These are phyloP conservation scores for Geotrichum cucujoidarum DNA, from an alignment of 1,139 yeast species.

Conservation along the genomic window DNA sequence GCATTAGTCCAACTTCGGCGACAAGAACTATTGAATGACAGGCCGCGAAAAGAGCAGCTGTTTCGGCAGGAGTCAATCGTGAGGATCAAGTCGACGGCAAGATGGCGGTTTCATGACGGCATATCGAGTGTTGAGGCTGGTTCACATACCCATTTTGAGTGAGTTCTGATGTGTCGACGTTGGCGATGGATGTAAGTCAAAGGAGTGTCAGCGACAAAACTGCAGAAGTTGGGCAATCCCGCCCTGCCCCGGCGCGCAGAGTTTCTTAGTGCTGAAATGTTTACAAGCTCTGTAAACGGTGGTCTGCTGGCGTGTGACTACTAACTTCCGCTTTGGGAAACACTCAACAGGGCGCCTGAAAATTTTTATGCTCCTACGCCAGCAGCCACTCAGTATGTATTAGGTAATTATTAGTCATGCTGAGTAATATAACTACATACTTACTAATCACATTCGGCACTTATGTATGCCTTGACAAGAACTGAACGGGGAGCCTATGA, in stretches of 20 bases:
- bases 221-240: conserved; percentile 2
- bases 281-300: neutral
- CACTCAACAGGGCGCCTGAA: conserved; percentile 9
- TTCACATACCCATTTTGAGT: conserved; percentile 15
- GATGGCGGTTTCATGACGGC: no score
- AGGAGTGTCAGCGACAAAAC: conserved; percentile 1
- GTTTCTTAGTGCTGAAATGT: conserved; percentile 8
- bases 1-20: no score
- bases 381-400: no score
- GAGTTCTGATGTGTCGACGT: conserved; percentile 14
- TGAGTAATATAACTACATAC: neutral
- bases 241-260: neutral
- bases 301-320: conserved; percentile 6
- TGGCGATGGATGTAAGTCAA: conserved; percentile 14
- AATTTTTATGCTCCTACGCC: neutral
- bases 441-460: neutral
- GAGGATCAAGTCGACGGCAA: no score
- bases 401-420: no score
- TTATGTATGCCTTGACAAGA: neutral
- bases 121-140: no score
- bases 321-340: neutral
- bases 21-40: neutral
- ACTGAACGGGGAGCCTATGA: no score
- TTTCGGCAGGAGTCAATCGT: no score
- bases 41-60: no score